Evolutionary conservation across 306 rosid genomes (phyloP).

Genomic region (Cotoneaster glaucophyllus): DNA sequence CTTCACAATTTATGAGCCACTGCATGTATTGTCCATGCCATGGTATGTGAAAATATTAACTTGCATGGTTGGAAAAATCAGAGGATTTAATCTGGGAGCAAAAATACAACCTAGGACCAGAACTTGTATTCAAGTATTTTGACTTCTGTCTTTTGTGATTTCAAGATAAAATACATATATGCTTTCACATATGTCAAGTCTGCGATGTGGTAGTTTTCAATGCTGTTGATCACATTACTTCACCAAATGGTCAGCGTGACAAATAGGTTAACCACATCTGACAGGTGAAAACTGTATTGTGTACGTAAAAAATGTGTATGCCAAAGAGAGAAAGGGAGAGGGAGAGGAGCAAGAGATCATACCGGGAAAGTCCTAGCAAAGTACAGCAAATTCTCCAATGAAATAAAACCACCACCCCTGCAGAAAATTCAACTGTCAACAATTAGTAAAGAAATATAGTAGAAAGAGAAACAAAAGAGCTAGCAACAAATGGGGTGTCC

Average conservation of each 20-base stretch:
- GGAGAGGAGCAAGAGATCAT: slow-evolving; percentile 18
- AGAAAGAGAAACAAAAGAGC: background rate
- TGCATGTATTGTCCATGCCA: background rate
- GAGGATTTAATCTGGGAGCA: background rate
- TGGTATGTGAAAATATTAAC: background rate
- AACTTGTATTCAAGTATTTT: background rate
- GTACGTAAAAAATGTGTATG: background rate
- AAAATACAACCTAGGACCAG: background rate
- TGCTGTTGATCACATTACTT: background rate
- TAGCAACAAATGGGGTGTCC: background rate
- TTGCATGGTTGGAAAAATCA: background rate
- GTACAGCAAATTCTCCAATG: slow-evolving; percentile 91
- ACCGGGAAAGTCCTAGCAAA: slow-evolving; percentile 83
- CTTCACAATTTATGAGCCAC: background rate
- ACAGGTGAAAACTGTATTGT: background rate
- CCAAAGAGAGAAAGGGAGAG: background rate
- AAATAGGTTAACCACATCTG: background rate
- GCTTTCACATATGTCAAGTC: background rate
- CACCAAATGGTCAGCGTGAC: background rate
- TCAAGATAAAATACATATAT: background rate
- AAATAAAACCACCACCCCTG: slow-evolving; percentile 99
- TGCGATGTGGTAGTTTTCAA: background rate
- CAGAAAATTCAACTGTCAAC: slow-evolving; percentile 28
- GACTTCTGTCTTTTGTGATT: background rate
- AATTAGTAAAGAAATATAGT: slow-evolving; percentile 20